Percentiles rank a stretch among this genome's conserved stretches.
phyloP scores from a whole-genome alignment of 176 grass and related monocot genomes.

The Oryza nivara region DNA sequence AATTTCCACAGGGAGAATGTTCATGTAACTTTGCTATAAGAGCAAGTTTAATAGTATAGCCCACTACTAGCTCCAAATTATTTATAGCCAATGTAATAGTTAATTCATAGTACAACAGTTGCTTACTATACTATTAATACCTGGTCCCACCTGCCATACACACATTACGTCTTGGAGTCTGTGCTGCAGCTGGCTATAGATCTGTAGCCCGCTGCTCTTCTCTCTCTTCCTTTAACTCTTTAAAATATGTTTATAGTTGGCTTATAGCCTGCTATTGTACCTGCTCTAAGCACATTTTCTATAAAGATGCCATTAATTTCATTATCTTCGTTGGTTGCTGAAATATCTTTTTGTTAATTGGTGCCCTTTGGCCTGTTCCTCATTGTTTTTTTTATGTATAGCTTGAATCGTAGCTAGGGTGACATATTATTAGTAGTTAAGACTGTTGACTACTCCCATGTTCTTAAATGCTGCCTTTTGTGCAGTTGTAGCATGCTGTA shows the following conservation, averaged over 20 bases:
- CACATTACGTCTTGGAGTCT: too few relatives aligned
- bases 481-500: neutral
- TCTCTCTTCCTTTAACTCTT: too few relatives aligned
- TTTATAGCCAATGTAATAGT: too few relatives aligned
- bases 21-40: neutral
- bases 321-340: neutral
- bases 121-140: too few relatives aligned
- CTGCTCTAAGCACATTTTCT: neutral
- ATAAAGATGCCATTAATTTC: neutral
- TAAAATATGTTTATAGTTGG: too few relatives aligned
- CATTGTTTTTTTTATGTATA: constrained; percentile 5
- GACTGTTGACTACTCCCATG: constrained; percentile 4
- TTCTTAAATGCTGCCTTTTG: constrained; percentile 31
- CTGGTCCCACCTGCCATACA: too few relatives aligned
- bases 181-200: too few relatives aligned
- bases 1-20: neutral
- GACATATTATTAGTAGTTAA: neutral
- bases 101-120: too few relatives aligned
- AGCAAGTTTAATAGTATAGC: too few relatives aligned
- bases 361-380: neutral
- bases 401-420: neutral
- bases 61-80: too few relatives aligned
- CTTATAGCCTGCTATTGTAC: too few relatives aligned
- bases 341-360: constrained; percentile 7
- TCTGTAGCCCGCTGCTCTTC: too few relatives aligned